These are phyloP conservation scores for Cinnamomum chago DNA, from an alignment of 164 flowering plant species.

Conservation along the genomic window DNA sequence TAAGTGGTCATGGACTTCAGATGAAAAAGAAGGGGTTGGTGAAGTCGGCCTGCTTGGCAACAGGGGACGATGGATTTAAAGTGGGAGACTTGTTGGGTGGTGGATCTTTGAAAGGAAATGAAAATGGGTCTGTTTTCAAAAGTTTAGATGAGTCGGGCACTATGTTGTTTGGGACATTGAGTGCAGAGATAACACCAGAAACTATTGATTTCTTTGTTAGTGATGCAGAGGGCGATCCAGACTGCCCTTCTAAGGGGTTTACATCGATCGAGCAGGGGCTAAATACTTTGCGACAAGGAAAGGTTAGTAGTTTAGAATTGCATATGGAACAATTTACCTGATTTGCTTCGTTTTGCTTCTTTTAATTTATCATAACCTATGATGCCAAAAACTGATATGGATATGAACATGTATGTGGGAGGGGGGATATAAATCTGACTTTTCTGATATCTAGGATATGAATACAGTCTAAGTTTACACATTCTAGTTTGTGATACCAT, in stretches of 20 bases:
- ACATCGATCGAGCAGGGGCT: slow-evolving; percentile 75
- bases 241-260: slow-evolving; percentile 73
- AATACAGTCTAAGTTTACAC: too few relatives aligned
- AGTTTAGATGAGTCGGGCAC: slow-evolving; percentile 26
- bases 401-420: background rate
- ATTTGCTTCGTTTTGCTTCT: too few relatives aligned
- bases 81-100: slow-evolving; percentile 37
- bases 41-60: slow-evolving; percentile 26
- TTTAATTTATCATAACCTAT: too few relatives aligned
- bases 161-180: slow-evolving; percentile 49
- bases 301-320: slow-evolving; percentile 35
- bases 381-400: background rate
- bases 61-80: slow-evolving; percentile 26
- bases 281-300: slow-evolving; percentile 48
- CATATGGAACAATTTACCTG: too few relatives aligned
- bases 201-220: slow-evolving; percentile 84
- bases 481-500: too few relatives aligned
- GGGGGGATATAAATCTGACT: too few relatives aligned
- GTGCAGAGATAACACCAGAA: slow-evolving; percentile 73
- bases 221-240: slow-evolving; percentile 94
- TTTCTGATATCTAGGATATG: too few relatives aligned
- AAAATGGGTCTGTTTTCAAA: slow-evolving; percentile 43
- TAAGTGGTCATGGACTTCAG: slow-evolving; percentile 13
- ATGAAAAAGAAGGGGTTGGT: slow-evolving; percentile 17
- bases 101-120: slow-evolving; percentile 23